Base-by-base conservation (phyloP, 495 filamentous ascomycete species). In the Penicillium goetzii region DNA sequence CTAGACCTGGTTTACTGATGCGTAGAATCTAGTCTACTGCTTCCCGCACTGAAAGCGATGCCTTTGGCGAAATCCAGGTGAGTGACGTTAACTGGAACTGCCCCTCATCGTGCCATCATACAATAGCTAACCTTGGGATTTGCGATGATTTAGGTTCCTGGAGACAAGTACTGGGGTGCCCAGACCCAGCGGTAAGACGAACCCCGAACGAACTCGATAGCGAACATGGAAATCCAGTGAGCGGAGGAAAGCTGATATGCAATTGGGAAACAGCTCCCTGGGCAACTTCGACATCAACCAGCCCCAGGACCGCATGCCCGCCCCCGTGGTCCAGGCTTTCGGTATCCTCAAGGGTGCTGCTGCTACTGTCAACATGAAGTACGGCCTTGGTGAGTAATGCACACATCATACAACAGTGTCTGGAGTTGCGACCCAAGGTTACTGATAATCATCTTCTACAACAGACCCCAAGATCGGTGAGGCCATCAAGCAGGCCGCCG, bases 271-370 rank as follows among this genome's bases (percentile, higher is more conserved):
- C 58, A 86, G 84, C 56, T 98, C 96, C 43, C 83, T 99, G 78
- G 89, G 89, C 73, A 99, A 99, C 83, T 99, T 99, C 84, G 88
- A 89, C 73, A 98, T 99, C 86, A 98, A 98, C 78, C 95, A 99
- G 81, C 95, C 96, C 62, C 91, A 96, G 76, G 95, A 99, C 75
- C 92, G 95, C 73, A 98, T 99, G 94, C 96, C 95, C 51, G 90
- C 92, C 62, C 90, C 93, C 1, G 88, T 99, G 62, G 81, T 99
- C 64, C 88, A 85, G 77, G 95, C 95, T 19, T 99, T 99, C 73
- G 96, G 95, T 76, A 95, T 99, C 73, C 84, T 99, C 50, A 99
- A 99, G 85, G 93, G 93, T 67, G 95, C 95, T 59, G 96, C 95
- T 32, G 95, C 96, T 41, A 92, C 88, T 11, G 96, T 99, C 61